Evolutionary conservation across 2,329 filamentous ascomycete genomes (phyloP), one percentile per base, ranked within the genome.

Genomic region (Pseudogymnoascus sp.): DNA sequence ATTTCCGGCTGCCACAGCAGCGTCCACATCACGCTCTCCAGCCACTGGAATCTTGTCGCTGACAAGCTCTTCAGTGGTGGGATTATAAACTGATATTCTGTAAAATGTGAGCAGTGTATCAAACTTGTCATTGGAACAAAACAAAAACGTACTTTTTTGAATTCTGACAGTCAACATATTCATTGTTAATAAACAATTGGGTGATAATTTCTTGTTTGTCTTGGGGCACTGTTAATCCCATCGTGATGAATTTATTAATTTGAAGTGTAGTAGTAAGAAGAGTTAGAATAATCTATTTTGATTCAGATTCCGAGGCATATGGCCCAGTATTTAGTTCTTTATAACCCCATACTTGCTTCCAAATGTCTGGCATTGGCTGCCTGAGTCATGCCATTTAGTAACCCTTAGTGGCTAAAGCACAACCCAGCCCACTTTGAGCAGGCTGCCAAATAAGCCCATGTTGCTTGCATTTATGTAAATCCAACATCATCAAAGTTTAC

Each of bases 141-240:
- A 62, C 63, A 11, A 20, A 34, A 4, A 43, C 20, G 2, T 57
- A 25, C 18, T 59, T 68, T 74, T 59, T 75, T 73, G 6, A 74
- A 74, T 58, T 75, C 74, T 39, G 34, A 38, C 8, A 32, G 38
- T 16, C 28, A 14, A 61, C 37, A 28, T 54, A 78, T 70, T 78
- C 71, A 65, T 79, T 78, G 66, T 81, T 78, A 69, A 81, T 80
- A 65, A 80, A 79, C 59, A 81, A 72, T 20, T 47, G 57, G 8
- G 61, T 64, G 43, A 63, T 65, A n/a, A 64, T 58, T 32, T 66
- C 64, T 14, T 62, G 61, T 38, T 38, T 38, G n/a, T 16, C 37
- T 38, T 38, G 37, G 37, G 37, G 37, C 37, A 38, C n/a, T 16
- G 37, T 38, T 18, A 18, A 38, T 38, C n/a, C n/a, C 37, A 38